Evolutionary conservation across 805 yeast genomes (phyloP).

Genomic region (Helenozyma rhizophorensis): DNA sequence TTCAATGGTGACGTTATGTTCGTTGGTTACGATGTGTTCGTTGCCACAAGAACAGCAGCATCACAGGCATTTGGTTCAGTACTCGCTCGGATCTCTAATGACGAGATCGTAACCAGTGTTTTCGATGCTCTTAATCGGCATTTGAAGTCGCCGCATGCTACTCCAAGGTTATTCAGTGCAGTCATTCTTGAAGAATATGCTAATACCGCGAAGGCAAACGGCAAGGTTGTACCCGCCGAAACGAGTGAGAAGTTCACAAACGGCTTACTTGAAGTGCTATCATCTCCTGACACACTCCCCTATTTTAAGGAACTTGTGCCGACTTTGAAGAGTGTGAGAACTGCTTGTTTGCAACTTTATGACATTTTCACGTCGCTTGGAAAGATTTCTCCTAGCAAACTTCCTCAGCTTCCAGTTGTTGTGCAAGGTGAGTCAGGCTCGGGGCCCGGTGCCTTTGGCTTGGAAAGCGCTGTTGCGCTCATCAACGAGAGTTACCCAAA

Average conservation of each 20-base stretch:
- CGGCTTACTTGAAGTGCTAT: slow-evolving; percentile 32
- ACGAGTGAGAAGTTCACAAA: slow-evolving; percentile 21
- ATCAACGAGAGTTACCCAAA: slow-evolving; percentile 61
- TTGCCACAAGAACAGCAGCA: slow-evolving; percentile 71
- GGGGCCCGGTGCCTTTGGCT: slow-evolving; percentile 86
- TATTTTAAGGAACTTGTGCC: slow-evolving; percentile 83
- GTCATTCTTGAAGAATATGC: slow-evolving; percentile 71
- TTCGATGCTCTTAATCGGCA: slow-evolving; percentile 37
- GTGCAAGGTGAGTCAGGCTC: slow-evolving; percentile 95
- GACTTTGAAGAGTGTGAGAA: slow-evolving; percentile 74
- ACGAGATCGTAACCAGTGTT: slow-evolving; percentile 34
- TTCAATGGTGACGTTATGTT: slow-evolving; percentile 86
- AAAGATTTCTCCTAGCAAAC: slow-evolving; percentile 60
- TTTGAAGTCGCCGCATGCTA: slow-evolving; percentile 62
- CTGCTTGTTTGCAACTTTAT: slow-evolving; percentile 79
- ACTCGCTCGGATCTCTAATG: slow-evolving; percentile 45
- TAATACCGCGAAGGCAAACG: slow-evolving; percentile 18
- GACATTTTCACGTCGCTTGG: slow-evolving; percentile 76
- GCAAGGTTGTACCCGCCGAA: slow-evolving; percentile 12
- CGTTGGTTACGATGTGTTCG: slow-evolving; percentile 69
- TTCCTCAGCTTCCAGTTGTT: slow-evolving; percentile 81
- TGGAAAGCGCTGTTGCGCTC: slow-evolving; percentile 71
- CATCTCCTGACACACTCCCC: slow-evolving; percentile 43
- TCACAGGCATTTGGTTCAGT: slow-evolving; percentile 72
- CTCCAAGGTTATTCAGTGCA: slow-evolving; percentile 72